A percentile compares a stretch with the other conserved stretches of the same genome.
phyloP scores from a whole-genome alignment of 2,329 filamentous ascomycete genomes.

The Plenodomus lindquistii region DNA sequence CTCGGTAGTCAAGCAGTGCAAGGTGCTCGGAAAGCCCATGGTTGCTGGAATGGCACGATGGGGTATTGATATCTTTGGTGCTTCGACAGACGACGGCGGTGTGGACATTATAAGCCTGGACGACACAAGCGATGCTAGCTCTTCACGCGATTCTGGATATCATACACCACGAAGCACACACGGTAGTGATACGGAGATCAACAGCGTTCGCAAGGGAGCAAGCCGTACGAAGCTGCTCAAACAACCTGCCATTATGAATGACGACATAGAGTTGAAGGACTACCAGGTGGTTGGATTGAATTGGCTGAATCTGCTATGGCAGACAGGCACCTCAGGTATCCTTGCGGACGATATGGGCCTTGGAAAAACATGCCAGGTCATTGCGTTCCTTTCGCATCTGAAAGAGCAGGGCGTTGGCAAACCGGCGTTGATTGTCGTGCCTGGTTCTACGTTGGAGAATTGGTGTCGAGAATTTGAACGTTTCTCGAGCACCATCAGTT shows the following conservation, averaged over 20 bases:
- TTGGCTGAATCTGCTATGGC: constrained; percentile 86
- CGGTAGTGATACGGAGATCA: constrained; percentile 52
- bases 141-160: constrained; percentile 66
- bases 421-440: constrained; percentile 84
- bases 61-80: constrained; percentile 68
- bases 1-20: constrained; percentile 75
- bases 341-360: constrained; percentile 95
- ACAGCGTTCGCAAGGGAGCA: constrained; percentile 44
- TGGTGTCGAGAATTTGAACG: constrained; percentile 89
- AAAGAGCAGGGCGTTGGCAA: constrained; percentile 70
- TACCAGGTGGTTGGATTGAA: constrained; percentile 95
- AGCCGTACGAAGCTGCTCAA: constrained; percentile 53
- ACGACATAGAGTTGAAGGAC: constrained; percentile 79
- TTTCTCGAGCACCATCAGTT: constrained; percentile 77
- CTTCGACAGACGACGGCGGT: constrained; percentile 60
- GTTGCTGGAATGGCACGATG: constrained; percentile 67
- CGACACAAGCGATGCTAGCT: constrained; percentile 44
- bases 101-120: constrained; percentile 62
- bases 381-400: constrained; percentile 84
- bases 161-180: constrained; percentile 59
- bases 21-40: constrained; percentile 70
- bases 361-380: constrained; percentile 96
- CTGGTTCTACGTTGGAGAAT: constrained; percentile 91
- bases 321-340: constrained; percentile 80
- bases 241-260: constrained; percentile 78